Percentiles rank a stretch among this genome's conserved stretches.
These are phyloP conservation scores for Celoporthe dispersa DNA, from an alignment of 2,329 filamentous ascomycete genomes.

Conservation along the genomic window DNA sequence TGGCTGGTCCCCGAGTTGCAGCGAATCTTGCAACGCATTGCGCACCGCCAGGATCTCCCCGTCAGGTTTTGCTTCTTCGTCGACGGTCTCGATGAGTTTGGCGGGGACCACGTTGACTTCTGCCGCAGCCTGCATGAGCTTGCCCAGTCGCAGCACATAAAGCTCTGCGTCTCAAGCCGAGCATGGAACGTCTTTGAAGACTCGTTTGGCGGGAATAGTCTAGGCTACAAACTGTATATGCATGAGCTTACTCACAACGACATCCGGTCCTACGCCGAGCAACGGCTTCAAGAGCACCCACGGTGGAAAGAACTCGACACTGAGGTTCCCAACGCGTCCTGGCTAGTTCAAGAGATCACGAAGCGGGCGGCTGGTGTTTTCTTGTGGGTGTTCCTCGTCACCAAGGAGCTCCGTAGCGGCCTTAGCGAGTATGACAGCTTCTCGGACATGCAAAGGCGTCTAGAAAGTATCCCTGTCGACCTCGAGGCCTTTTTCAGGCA, in stretches of 20 bases:
- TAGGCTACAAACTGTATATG: too few species aligned
- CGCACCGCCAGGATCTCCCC: too few species aligned
- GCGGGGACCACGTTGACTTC: not conserved
- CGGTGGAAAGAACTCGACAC: too few species aligned
- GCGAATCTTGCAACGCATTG: not conserved
- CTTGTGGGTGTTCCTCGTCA: constrained; percentile 17
- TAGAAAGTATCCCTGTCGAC: not conserved
- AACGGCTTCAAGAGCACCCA: too few species aligned
- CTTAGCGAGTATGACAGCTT: constrained; percentile 13
- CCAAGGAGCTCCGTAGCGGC: not conserved
- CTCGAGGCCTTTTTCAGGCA: constrained; percentile 4
- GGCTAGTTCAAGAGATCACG: not conserved
- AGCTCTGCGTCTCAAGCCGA: not conserved
- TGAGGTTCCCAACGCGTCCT: too few species aligned
- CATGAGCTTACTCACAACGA: too few species aligned
- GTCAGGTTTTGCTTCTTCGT: not conserved
- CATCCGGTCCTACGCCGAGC: too few species aligned
- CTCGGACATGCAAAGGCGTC: not conserved
- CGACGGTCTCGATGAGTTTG: not conserved
- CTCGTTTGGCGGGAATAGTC: too few species aligned
- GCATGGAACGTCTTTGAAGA: not conserved
- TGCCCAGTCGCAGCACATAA: not conserved
- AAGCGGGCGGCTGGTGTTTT: constrained; percentile 12
- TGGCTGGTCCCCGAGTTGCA: not conserved
- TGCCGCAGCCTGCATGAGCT: not conserved